Base-by-base conservation (phyloP, 352 stramenopile species). In the Thalassiosira mediterranea region DNA sequence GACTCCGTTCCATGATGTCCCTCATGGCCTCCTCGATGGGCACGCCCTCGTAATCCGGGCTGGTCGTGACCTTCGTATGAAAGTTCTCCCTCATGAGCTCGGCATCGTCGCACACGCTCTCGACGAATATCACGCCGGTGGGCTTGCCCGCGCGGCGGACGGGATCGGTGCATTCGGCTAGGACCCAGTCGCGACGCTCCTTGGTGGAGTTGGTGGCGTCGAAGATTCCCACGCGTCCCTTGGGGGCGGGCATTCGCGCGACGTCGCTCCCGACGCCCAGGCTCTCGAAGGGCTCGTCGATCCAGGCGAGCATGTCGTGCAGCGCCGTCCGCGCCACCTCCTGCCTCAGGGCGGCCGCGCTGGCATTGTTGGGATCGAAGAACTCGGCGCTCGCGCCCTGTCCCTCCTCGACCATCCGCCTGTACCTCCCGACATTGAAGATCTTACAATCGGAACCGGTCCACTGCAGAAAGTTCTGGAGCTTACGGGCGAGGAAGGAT, bases 191-290 rank as follows among this genome's bases (percentile, higher is more conserved):
- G 15, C 91, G 46, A 15, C 91, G 64, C 46, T 81, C 77, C 25
- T 95, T 94, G 19, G 95, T 98, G 5, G 94, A 97, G 81, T 98
- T 98, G 34, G 95, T 98, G 4, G 95, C 95, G 81, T 98, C 95
- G 73, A 98, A 98, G 62, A 98, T 94, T 0, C 90, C 95, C 47
- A 98, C 94, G 5, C 80, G 56, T 57, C 70, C 70, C 28, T 81
- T 81, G n/a, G 1, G 19, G 11, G 47, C 26, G 15, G 13, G 25
- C 7, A 37, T 17, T 32, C n/a, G 38, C 2, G 34, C 34, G 17
- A 59, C 4, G 4, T 15, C 8, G 42, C 3, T n/a, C 8, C 25
- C n/a, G 19, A 11, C 47, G 40, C n/a, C 32, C n/a, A 15, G 13
- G 31, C 37, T 23, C 8, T 37, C 17, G 38, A 15, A 4, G 19